These are phyloP conservation scores for Carnegiea gigantea DNA, from an alignment of 179 eudicot species.

Conservation along the genomic window DNA sequence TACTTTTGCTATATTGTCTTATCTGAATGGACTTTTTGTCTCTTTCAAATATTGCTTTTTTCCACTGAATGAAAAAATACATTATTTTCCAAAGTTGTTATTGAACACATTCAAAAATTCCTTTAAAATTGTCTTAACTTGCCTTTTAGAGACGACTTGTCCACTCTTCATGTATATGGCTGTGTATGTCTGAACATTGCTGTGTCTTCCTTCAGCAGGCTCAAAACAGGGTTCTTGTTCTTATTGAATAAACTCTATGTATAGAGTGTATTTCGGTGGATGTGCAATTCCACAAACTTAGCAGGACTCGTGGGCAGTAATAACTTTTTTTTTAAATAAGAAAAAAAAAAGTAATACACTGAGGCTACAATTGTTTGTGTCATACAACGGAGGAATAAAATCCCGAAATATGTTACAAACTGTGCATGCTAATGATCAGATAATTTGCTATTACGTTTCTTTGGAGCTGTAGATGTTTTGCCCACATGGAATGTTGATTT, in stretches of 20 bases:
- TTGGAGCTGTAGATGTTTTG: background rate
- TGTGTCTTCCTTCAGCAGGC: background rate
- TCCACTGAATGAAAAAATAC: too few species aligned
- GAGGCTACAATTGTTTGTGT: background rate
- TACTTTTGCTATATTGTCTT: background rate
- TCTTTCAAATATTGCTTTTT: background rate
- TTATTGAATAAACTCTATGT: background rate
- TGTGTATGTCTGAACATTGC: background rate
- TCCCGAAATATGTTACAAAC: background rate
- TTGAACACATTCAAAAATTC: background rate
- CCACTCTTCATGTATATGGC: background rate
- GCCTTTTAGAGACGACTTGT: background rate
- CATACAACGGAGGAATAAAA: background rate
- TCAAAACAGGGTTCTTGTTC: background rate
- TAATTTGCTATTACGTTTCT: background rate
- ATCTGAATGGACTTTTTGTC: background rate
- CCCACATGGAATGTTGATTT: background rate
- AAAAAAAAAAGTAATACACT: background rate
- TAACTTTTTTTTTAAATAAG: too few species aligned
- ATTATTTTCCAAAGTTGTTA: background rate
- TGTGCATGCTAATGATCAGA: background rate
- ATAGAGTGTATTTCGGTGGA: background rate
- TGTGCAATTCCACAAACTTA: background rate
- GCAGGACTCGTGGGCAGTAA: background rate
- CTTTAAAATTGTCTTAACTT: background rate